Base-by-base conservation (phyloP, 495 filamentous ascomycete species). In the Penicillium waksmanii region DNA sequence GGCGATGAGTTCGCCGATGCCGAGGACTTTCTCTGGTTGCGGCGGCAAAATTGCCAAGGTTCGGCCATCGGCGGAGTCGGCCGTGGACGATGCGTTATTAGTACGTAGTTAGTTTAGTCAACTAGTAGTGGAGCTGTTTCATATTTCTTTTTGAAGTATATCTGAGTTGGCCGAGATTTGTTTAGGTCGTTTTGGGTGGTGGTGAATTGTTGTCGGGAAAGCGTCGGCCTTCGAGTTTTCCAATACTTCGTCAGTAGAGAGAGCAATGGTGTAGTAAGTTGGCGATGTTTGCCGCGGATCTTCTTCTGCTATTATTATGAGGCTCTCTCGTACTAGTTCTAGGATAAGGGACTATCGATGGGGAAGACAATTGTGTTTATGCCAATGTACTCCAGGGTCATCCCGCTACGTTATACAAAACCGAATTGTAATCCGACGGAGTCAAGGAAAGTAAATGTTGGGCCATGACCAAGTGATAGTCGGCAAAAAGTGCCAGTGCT, bases 41-140 rank as follows among this genome's bases (percentile, higher is more conserved):
- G 25, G 53, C 52, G 52, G 36, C 53, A 31, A 46, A 46, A 5
- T 13, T 34, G 53, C 53, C 53, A 55, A 54, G 51, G 4, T 36
- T 55, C 53, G 42, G 53, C 13, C 36, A 19, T 18, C 53, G 46
- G 46, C 46, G 46, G 12, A 48, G 46, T 48, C 42, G 42, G 42
- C 42, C 12, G 19, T 3, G 40, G 12, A 12, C 5, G 42, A 5
- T 44, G 42, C 15, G 17, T 44, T 43, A 27, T 7, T 27, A 27
- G 27, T 2, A 27, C 0, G 4, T 27, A 27, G 27, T 27, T 27
- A 27, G 27, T 27, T 27, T 27, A 7, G 4, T 27, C 5, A 27
- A 3, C 5, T 27, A 5, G 27, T 3, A 27, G 27, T 31, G 27
- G 27, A 31, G 27, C 27, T 31, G 6, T 31, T 31, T 31, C 27